Conservation (phyloP, 768 basidiomycete species). For the Brasilioporus rufonigricans region DNA sequence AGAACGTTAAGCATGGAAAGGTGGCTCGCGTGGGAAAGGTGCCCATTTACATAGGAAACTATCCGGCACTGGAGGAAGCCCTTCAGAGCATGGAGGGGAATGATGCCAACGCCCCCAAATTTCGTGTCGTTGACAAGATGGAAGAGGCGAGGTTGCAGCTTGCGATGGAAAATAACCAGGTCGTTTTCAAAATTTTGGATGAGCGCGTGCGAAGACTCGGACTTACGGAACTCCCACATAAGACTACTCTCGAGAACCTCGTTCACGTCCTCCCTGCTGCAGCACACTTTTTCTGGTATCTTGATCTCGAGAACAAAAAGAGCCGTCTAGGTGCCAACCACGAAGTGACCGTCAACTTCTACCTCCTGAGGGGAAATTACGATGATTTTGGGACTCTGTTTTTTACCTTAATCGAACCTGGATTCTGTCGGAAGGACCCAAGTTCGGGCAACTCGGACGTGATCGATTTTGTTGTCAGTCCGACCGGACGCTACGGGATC, state of each 20-base stretch:
- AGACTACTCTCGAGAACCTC: neutral
- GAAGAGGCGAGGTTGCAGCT: constrained; percentile 1
- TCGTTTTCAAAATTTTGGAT: constrained; percentile 7
- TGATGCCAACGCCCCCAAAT: neutral
- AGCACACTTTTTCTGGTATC: constrained; percentile 17
- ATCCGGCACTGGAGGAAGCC: neutral
- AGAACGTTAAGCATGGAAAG: constrained; percentile 1
- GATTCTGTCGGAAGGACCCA: constrained; percentile 2
- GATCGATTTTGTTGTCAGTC: constrained; percentile 24
- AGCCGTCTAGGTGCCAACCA: neutral
- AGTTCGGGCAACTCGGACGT: neutral
- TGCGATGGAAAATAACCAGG: neutral
- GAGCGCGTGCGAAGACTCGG: neutral
- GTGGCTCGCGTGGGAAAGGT: neutral
- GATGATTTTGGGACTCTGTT: constrained; percentile 1
- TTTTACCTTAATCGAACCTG: neutral
- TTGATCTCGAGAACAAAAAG: no score
- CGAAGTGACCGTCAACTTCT: constrained; percentile 13
- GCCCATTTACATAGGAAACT: no score
- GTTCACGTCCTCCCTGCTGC: constrained; percentile 7
- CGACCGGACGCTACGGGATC: constrained; percentile 32
- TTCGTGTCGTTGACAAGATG: neutral
- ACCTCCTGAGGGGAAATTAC: neutral
- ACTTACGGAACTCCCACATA: neutral
- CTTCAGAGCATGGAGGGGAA: neutral